Conservation (phyloP, 2,329 filamentous ascomycete genomes). For the Pyricularia pennisetigena region DNA sequence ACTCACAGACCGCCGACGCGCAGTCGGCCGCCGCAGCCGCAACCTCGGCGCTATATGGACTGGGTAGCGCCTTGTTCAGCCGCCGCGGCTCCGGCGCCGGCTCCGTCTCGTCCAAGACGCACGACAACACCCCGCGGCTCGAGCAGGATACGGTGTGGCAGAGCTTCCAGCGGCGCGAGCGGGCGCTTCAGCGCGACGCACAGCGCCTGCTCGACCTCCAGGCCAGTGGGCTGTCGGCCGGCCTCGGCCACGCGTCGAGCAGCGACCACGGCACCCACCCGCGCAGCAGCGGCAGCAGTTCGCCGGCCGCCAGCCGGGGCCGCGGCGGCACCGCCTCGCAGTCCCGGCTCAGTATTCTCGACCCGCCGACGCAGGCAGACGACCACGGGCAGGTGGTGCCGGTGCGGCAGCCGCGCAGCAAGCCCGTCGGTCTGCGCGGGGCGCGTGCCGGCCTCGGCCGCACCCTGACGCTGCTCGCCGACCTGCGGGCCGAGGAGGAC, state of each 20-base stretch:
- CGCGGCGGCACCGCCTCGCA: slow-evolving; percentile 28
- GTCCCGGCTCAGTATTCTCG: slow-evolving; percentile 31
- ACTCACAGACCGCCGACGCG: not conserved
- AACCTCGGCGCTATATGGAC: slow-evolving; percentile 12
- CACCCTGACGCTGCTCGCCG: slow-evolving; percentile 53
- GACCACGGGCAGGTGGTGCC: slow-evolving; percentile 44
- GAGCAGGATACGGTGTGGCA: slow-evolving; percentile 36
- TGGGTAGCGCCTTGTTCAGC: slow-evolving; percentile 29
- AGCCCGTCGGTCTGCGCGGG: slow-evolving; percentile 45
- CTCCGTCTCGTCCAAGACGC: slow-evolving; percentile 9
- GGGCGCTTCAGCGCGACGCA: slow-evolving; percentile 33
- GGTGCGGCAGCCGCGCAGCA: slow-evolving; percentile 45
- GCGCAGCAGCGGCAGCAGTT: slow-evolving; percentile 9
- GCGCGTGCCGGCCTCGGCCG: slow-evolving; percentile 56
- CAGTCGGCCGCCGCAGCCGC: slow-evolving; percentile 9
- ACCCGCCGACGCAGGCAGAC: slow-evolving; percentile 25
- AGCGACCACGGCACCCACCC: slow-evolving; percentile 3
- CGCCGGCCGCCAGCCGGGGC: slow-evolving; percentile 26
- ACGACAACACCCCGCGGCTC: slow-evolving; percentile 13
- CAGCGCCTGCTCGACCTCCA: slow-evolving; percentile 40
- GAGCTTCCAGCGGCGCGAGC: slow-evolving; percentile 33
- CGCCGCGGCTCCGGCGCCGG: slow-evolving; percentile 6
- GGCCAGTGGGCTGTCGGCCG: slow-evolving; percentile 30
- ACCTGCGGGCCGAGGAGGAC: slow-evolving; percentile 61
- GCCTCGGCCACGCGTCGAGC: slow-evolving; percentile 18